phyloP scores from a whole-genome alignment of 1,284 basidiomycete genomes.

The Amylostereum chailletii region DNA sequence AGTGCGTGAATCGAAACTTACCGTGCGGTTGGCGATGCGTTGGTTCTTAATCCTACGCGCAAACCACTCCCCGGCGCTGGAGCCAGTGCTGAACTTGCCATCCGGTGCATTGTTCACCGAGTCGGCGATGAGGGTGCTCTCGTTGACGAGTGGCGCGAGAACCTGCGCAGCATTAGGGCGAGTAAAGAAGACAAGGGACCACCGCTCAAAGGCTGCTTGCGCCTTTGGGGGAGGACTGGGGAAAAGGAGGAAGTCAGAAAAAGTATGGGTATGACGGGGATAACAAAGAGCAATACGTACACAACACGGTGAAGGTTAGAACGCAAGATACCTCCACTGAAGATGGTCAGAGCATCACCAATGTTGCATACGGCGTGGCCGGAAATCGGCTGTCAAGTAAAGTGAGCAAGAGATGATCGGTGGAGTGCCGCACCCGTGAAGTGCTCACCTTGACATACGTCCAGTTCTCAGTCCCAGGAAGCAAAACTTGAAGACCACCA shows the following conservation, averaged over 20 bases:
- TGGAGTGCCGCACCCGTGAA: neutral
- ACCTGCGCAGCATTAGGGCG: slow-evolving; percentile 22
- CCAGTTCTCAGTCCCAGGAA: slow-evolving; percentile 56
- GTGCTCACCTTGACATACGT: slow-evolving; percentile 51
- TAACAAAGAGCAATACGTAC: slow-evolving; percentile 12
- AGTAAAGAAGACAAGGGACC: slow-evolving; percentile 29
- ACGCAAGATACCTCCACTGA: slow-evolving; percentile 30
- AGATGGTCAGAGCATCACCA: slow-evolving; percentile 31
- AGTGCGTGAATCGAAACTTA: neutral
- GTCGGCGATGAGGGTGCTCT: slow-evolving; percentile 17
- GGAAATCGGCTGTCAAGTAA: slow-evolving; percentile 20
- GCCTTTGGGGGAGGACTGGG: slow-evolving; percentile 15
- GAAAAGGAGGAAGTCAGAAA: neutral
- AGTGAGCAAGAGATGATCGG: neutral
- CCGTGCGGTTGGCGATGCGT: slow-evolving; percentile 18
- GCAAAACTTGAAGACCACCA: slow-evolving; percentile 64
- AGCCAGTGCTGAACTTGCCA: slow-evolving; percentile 11
- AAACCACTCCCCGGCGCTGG: slow-evolving; percentile 22
- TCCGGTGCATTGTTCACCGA: slow-evolving; percentile 14
- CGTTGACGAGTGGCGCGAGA: slow-evolving; percentile 16
- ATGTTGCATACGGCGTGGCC: slow-evolving; percentile 23
- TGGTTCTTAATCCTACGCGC: slow-evolving; percentile 21
- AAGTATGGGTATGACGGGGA: neutral
- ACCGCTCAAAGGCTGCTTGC: slow-evolving; percentile 22
- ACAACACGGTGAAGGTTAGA: slow-evolving; percentile 29